Evolutionary conservation across 306 rosid species (phyloP).

Genomic region (Biancaea sappan): DNA sequence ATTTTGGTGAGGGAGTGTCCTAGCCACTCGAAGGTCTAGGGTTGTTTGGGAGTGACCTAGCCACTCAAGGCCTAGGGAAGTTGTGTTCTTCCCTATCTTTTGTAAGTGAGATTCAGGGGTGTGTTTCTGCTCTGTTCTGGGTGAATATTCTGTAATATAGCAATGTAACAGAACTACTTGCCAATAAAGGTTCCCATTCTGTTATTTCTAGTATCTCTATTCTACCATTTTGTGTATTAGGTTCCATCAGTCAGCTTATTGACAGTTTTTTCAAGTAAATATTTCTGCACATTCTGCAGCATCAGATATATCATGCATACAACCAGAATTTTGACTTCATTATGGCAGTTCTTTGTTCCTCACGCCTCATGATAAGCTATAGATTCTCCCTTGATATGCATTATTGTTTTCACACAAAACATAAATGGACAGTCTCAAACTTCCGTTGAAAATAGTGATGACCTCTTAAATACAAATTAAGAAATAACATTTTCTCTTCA

Average conservation of each 20-base stretch:
- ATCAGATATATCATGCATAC: neutral
- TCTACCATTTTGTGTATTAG: too few relatives aligned
- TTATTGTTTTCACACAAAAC: neutral
- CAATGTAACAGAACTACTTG: too few relatives aligned
- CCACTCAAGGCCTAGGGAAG: too few relatives aligned
- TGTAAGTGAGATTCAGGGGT: too few relatives aligned
- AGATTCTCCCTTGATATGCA: neutral
- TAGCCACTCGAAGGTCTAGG: too few relatives aligned
- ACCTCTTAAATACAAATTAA: neutral
- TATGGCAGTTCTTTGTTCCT: neutral
- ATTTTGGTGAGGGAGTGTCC: too few relatives aligned
- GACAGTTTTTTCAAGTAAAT: neutral
- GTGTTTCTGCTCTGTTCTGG: too few relatives aligned
- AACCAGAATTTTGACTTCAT: constrained; percentile 24
- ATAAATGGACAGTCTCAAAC: neutral
- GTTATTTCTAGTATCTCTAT: too few relatives aligned
- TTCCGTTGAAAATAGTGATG: neutral
- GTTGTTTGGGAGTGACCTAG: too few relatives aligned
- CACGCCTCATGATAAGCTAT: neutral
- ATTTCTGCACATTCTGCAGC: constrained; percentile 13
- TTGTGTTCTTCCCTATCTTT: too few relatives aligned
- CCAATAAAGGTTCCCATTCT: too few relatives aligned
- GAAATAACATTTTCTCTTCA: neutral
- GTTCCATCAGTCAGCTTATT: constrained; percentile 28
- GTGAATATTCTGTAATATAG: too few relatives aligned